phyloP scores from a whole-genome alignment of 2,329 filamentous ascomycete species.

The Pseudogymnoascus sp. region DNA sequence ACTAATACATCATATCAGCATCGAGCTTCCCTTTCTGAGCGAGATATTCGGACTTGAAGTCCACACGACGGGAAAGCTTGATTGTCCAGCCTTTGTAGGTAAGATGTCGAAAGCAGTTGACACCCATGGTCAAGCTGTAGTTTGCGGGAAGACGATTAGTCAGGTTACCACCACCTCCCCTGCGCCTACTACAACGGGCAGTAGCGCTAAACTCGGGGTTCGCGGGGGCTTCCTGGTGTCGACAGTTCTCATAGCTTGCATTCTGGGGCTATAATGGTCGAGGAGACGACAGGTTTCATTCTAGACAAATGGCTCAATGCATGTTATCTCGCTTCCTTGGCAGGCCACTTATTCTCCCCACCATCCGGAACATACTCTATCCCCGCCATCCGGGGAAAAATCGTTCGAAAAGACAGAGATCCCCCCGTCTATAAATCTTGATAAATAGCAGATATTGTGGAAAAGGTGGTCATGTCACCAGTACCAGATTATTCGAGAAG shows the following conservation, averaged over 20 bases:
- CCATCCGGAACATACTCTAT: background rate
- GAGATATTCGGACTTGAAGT: background rate
- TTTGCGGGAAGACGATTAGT: background rate
- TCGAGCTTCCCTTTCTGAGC: background rate
- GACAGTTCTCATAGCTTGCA: background rate
- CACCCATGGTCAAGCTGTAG: background rate
- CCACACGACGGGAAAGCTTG: background rate
- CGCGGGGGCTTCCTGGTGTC: background rate
- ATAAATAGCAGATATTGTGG: background rate
- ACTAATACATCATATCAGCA: background rate
- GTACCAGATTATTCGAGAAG: background rate
- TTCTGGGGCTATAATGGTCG: background rate
- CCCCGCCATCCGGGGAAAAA: background rate
- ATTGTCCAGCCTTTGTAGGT: background rate
- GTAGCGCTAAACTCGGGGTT: background rate
- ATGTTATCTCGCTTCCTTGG: background rate
- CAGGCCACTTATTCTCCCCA: background rate
- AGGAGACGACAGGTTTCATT: background rate
- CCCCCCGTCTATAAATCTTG: background rate
- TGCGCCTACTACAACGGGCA: background rate
- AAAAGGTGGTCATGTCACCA: background rate
- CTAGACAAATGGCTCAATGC: background rate
- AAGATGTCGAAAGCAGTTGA: background rate
- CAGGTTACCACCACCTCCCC: background rate
- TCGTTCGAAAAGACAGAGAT: background rate